phyloP scores from a whole-genome alignment of 2,329 filamentous ascomycete genomes.

The Cytospora schulzeri region DNA sequence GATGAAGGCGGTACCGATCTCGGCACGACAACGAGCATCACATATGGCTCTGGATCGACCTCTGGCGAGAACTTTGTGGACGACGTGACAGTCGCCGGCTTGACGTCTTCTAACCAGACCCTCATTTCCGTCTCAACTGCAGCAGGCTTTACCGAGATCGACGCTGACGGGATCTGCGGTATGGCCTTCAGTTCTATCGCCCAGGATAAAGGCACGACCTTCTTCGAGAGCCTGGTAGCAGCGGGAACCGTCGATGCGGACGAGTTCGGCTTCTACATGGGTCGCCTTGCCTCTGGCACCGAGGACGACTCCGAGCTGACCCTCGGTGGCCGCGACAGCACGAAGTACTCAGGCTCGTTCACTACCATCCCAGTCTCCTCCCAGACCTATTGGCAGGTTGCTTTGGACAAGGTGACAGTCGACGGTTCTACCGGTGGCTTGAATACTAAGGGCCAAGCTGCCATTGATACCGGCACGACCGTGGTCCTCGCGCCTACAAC shows the following conservation, averaged over 20 bases:
- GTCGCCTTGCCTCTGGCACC: slow-evolving; percentile 20
- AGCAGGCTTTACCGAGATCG: slow-evolving; percentile 11
- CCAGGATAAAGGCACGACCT: slow-evolving; percentile 18
- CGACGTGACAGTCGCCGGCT: slow-evolving; percentile 21
- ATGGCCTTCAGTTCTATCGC: slow-evolving; percentile 22
- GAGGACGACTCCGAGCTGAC: slow-evolving; percentile 18
- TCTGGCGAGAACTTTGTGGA: slow-evolving; percentile 16
- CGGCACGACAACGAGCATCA: slow-evolving; percentile 12
- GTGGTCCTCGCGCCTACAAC: slow-evolving; percentile 10
- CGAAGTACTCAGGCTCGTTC: slow-evolving; percentile 14
- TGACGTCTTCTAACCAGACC: slow-evolving; percentile 14
- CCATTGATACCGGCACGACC: slow-evolving; percentile 19
- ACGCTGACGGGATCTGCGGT: slow-evolving; percentile 16
- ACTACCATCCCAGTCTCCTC: slow-evolving; percentile 12
- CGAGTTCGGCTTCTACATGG: slow-evolving; percentile 20
- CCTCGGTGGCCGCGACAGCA: slow-evolving; percentile 16
- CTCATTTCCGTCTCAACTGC: slow-evolving; percentile 17
- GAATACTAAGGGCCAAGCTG: slow-evolving; percentile 17
- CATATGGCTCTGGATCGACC: slow-evolving; percentile 20
- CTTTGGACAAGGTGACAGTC: slow-evolving; percentile 17
- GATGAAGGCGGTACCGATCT: slow-evolving; percentile 11
- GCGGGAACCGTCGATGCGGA: slow-evolving; percentile 11
- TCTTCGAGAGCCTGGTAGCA: slow-evolving; percentile 17
- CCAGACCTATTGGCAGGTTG: slow-evolving; percentile 21
- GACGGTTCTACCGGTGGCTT: slow-evolving; percentile 9